Evolutionary conservation across 495 filamentous ascomycete genomes (phyloP).

Genomic region (Cenococcum geophilum): DNA sequence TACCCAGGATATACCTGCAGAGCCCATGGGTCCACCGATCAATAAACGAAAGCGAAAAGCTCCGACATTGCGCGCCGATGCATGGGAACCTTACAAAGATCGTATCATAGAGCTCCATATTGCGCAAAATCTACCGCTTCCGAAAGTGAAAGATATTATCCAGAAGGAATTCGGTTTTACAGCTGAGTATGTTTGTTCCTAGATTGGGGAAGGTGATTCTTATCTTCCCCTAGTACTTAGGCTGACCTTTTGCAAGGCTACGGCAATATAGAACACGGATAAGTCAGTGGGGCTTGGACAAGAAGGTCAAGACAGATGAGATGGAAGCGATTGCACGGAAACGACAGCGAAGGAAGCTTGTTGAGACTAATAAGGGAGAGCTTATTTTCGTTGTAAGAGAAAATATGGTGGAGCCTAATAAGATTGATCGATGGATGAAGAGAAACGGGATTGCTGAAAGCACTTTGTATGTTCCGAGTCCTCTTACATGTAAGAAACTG

Average conservation of each 20-base stretch:
- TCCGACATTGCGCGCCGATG: conserved; percentile 23
- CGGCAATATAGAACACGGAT: conserved; percentile 33
- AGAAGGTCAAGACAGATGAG: conserved; percentile 33
- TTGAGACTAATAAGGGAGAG: conserved; percentile 16
- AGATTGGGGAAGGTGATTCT: not conserved
- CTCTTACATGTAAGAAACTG: conserved; percentile 19
- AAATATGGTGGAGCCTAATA: conserved; percentile 19
- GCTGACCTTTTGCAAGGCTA: conserved; percentile 13
- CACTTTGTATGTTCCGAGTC: conserved; percentile 11
- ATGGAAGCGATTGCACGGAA: conserved; percentile 36
- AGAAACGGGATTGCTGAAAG: conserved; percentile 14
- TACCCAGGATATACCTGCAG: conserved; percentile 11
- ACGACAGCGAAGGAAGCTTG: conserved; percentile 24
- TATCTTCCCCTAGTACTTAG: conserved; percentile 4
- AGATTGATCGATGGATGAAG: conserved; percentile 29
- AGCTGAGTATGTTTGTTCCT: conserved; percentile 22
- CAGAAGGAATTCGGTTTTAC: conserved; percentile 21
- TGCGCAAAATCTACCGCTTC: conserved; percentile 19
- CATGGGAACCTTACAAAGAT: conserved; percentile 29
- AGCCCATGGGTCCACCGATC: conserved; percentile 22
- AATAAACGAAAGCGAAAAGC: conserved; percentile 26
- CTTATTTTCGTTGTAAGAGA: conserved; percentile 19
- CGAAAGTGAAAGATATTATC: conserved; percentile 20
- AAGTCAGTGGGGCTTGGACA: conserved; percentile 32
- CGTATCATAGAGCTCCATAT: conserved; percentile 28